phyloP scores from a whole-genome alignment of 257 asterid species.

The Solanum chiquidenum region DNA sequence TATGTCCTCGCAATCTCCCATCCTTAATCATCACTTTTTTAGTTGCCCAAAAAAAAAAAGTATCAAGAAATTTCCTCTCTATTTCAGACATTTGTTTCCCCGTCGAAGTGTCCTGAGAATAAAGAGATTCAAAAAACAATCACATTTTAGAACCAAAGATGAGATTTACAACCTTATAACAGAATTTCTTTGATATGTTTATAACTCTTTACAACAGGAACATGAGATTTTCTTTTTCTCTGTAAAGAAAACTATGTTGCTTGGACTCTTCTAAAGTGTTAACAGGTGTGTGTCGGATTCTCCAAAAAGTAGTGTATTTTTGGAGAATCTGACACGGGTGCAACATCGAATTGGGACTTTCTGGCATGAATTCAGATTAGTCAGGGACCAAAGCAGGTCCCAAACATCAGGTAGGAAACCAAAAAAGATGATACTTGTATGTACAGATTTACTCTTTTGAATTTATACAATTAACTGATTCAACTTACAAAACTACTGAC shows the following conservation, averaged over 20 bases:
- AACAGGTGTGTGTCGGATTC: too few relatives aligned
- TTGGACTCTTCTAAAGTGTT: too few relatives aligned
- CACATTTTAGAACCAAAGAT: background rate
- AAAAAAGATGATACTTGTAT: too few relatives aligned
- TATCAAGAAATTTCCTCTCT: background rate
- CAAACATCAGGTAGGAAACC: background rate
- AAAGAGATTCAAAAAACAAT: background rate
- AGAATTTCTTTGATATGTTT: background rate
- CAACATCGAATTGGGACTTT: too few relatives aligned
- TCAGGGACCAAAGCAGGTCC: too few relatives aligned
- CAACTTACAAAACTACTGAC: background rate
- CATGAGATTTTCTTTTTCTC: too few relatives aligned
- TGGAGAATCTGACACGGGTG: too few relatives aligned
- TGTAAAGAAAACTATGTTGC: too few relatives aligned
- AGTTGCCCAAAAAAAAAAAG: background rate
- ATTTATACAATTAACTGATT: background rate
- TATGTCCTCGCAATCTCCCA: background rate
- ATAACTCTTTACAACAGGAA: too few relatives aligned
- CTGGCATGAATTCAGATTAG: too few relatives aligned
- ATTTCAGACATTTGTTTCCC: background rate
- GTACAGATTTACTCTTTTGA: background rate
- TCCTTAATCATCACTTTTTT: background rate
- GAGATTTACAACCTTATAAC: slow-evolving; percentile 1
- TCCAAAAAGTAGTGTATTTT: too few relatives aligned
- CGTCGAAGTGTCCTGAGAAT: background rate